Evolutionary conservation across 805 yeast genomes (phyloP).

Genomic region (Metschnikowia reukaufii): DNA sequence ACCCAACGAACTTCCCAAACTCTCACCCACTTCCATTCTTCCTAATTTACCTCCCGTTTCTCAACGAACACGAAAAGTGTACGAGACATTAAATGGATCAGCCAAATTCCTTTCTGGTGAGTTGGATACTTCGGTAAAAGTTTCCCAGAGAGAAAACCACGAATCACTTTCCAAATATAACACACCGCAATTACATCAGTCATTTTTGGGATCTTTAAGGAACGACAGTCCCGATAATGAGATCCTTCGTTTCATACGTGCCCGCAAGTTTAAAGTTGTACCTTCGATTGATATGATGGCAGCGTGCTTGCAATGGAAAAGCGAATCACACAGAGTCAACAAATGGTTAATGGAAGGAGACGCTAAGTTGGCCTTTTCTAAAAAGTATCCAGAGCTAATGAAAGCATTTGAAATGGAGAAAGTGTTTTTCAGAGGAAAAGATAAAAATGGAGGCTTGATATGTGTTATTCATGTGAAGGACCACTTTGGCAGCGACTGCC

Average conservation of each 20-base stretch:
- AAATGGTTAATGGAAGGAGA: slow-evolving; percentile 22
- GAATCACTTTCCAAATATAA: slow-evolving; percentile 13
- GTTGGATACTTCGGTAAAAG: slow-evolving; percentile 13
- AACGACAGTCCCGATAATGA: slow-evolving; percentile 20
- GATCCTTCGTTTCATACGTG: slow-evolving; percentile 21
- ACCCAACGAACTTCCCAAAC: slow-evolving; percentile 15
- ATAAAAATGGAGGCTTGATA: slow-evolving; percentile 19
- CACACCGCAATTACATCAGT: slow-evolving; percentile 18
- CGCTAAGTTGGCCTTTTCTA: slow-evolving; percentile 8
- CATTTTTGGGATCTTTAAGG: slow-evolving; percentile 14
- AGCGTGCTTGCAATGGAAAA: slow-evolving; percentile 19
- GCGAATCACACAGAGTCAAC: slow-evolving; percentile 25
- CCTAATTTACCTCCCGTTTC: slow-evolving; percentile 12
- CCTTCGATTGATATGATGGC: slow-evolving; percentile 16
- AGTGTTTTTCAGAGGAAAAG: slow-evolving; percentile 19
- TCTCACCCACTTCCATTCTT: slow-evolving; percentile 13
- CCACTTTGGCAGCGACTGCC: slow-evolving; percentile 26
- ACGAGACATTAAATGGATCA: slow-evolving; percentile 13
- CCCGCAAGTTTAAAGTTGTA: slow-evolving; percentile 19
- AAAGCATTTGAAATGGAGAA: slow-evolving; percentile 20
- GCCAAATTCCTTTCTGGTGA: slow-evolving; percentile 15
- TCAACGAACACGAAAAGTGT: slow-evolving; percentile 12
- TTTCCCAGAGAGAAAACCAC: slow-evolving; percentile 8
- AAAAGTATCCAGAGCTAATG: slow-evolving; percentile 19
- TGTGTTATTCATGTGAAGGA: slow-evolving; percentile 22